phyloP scores from a whole-genome alignment of 345 rosid genomes.

The Psidium guajava region DNA sequence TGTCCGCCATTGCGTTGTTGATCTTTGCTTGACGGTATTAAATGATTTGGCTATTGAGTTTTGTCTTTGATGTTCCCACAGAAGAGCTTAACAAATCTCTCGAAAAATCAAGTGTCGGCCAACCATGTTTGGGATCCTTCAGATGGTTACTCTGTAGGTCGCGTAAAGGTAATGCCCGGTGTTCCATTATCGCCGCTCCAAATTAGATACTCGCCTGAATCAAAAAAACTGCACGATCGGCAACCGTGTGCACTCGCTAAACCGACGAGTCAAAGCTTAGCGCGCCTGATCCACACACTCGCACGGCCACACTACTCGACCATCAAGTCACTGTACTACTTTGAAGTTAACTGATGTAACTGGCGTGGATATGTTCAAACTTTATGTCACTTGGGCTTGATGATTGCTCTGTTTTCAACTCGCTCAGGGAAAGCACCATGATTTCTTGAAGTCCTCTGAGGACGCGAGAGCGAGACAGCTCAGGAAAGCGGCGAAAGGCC shows the following conservation, averaged over 20 bases:
- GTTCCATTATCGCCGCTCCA: background rate
- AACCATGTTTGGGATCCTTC: background rate
- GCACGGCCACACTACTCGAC: background rate
- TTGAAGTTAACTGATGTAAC: background rate
- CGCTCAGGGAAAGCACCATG: background rate
- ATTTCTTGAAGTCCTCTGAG: background rate
- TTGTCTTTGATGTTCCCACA: background rate
- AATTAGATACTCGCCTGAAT: background rate
- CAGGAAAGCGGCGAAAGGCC: background rate
- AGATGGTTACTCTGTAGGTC: background rate
- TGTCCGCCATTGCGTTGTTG: background rate
- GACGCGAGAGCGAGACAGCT: background rate
- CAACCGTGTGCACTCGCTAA: background rate
- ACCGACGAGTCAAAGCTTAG: background rate
- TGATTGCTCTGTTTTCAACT: background rate
- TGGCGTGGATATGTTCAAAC: background rate
- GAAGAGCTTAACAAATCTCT: background rate
- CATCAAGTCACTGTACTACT: background rate
- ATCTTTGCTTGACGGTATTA: background rate
- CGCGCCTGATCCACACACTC: background rate
- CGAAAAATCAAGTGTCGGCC: background rate
- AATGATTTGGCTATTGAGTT: background rate
- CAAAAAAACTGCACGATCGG: background rate
- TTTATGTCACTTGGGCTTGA: background rate
- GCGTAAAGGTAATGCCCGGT: background rate